Conservation (phyloP, 1,284 basidiomycete species). For the Cutaneotrichosporon dermatis region DNA sequence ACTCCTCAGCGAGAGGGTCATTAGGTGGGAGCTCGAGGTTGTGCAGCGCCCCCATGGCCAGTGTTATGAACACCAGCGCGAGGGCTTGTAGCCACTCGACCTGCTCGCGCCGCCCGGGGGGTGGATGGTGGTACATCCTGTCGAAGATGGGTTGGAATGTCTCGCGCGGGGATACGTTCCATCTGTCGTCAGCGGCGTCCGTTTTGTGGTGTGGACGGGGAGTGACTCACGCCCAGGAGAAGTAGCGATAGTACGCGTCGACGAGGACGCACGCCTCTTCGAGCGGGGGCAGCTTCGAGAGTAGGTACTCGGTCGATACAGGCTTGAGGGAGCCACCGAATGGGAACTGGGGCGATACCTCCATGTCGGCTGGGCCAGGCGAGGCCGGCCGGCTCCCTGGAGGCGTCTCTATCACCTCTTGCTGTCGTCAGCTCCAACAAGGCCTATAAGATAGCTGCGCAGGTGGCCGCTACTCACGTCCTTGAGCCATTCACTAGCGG, state of each 20-base stretch:
- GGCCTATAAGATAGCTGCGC: neutral
- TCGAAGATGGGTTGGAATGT: constrained; percentile 26
- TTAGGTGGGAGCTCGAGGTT: constrained; percentile 37
- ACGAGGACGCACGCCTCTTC: constrained; percentile 27
- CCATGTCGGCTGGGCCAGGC: neutral
- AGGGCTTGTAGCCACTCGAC: constrained; percentile 24
- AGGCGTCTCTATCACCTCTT: constrained; percentile 18
- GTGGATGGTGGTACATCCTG: constrained; percentile 10
- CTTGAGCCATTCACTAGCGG: constrained; percentile 35
- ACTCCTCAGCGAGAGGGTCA: constrained; percentile 31
- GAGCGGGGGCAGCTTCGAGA: constrained; percentile 22
- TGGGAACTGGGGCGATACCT: neutral
- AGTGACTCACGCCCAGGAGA: constrained; percentile 27
- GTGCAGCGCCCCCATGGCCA: constrained; percentile 35
- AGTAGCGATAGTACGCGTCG: constrained; percentile 30
- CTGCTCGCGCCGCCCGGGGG: neutral
- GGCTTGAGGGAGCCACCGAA: constrained; percentile 11
- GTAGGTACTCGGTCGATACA: constrained; percentile 7
- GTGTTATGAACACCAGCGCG: constrained; percentile 29
- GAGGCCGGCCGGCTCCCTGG: neutral
- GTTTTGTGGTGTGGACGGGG: neutral
- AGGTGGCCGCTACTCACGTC: constrained; percentile 17
- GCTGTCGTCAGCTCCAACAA: constrained; percentile 7
- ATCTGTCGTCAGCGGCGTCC: constrained; percentile 13
- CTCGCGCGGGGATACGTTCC: constrained; percentile 21